Percentiles rank a stretch among this genome's conserved stretches.
Conservation (phyloP, 2,329 filamentous ascomycete species). For the Aspergillus carbonarius region DNA sequence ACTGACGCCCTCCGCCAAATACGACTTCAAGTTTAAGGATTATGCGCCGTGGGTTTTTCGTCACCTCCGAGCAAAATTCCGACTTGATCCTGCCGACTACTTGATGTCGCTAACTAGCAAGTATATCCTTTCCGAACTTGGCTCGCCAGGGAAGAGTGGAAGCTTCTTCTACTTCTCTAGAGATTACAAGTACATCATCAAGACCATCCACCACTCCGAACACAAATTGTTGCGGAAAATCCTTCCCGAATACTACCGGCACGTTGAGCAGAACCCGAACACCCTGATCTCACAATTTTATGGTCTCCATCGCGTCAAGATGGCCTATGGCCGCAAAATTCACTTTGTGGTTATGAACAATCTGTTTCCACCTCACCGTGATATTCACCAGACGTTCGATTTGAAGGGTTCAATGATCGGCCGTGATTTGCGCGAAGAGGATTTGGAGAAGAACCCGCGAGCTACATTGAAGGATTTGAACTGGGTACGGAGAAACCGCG, state of each 20-base stretch:
- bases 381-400: constrained; percentile 97
- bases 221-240: constrained; percentile 51
- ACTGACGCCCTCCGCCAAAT: constrained; percentile 94
- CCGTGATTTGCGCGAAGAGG: constrained; percentile 84
- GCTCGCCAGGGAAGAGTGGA: constrained; percentile 95
- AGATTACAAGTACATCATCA: constrained; percentile 99
- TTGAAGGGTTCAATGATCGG: constrained; percentile 95
- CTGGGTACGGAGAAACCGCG: constrained; percentile 82
- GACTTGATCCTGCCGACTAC: constrained; percentile 93
- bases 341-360: constrained; percentile 99
- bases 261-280: constrained; percentile 91
- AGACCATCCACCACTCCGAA: constrained; percentile 95
- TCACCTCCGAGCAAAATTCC: constrained; percentile 81
- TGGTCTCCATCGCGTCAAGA: constrained; percentile 94
- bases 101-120: constrained; percentile 97
- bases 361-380: constrained; percentile 91
- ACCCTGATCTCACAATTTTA: constrained; percentile 98
- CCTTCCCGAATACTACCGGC: constrained; percentile 85
- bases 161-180: constrained; percentile 99
- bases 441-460: constrained; percentile 81
- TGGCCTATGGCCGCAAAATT: constrained; percentile 96
- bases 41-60: constrained; percentile 99
- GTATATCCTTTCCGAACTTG: constrained; percentile 95
- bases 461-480: constrained; percentile 96
- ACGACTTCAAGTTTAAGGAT: constrained; percentile 99